Base-by-base conservation (phyloP, 1,284 basidiomycete genomes). In the Cryptococcus sp. region DNA sequence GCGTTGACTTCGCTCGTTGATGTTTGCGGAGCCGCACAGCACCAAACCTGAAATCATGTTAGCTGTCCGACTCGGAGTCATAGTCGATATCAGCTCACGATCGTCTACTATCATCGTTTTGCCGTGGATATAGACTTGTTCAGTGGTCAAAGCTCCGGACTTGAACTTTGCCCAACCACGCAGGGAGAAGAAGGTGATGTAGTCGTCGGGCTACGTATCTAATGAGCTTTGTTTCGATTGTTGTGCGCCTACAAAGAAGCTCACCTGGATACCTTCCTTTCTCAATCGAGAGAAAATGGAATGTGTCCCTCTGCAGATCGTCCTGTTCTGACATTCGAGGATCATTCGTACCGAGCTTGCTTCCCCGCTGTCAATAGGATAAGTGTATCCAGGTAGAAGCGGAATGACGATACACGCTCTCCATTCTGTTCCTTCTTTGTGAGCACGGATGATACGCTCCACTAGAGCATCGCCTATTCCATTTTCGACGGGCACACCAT, bases 21-120 rank as follows among this genome's bases (percentile, higher is more conserved):
- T 95, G 75, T 99, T 99, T 19, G 95, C 95, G 57, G 93, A 96
- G n/a, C 95, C 95, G 67, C 97, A 97, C 64, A 99, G 92, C n/a
- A 88, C 94, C 45, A 96, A 82, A 37, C 93, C 70, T 73, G 46
- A 15, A 8, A 20, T 3, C 17, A n/a, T 62, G 16, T 26, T 13
- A 45, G n/a, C 46, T 25, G 29, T 6, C 5, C 40, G 40, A 44
- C 15, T 20, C 40, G 8, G 22, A 5, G 2, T 11, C 34, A 20
- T 5, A 26, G 15, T 15, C n/a, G 0, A 37, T 13, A 3, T 22
- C 7, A 17, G 56, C 72, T 69, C 56, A 72, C 77, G 87, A 72
- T 99, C 95, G 74, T 99, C 96, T 11, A 98, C 93, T 54, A 99
- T 88, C 81, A 95, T 94, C 26, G 76, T 78, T 63, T 93, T 93